Percentiles rank a stretch among this genome's conserved stretches.
These are phyloP conservation scores for Vinca major DNA, from an alignment of 305 asterid species.

Conservation along the genomic window DNA sequence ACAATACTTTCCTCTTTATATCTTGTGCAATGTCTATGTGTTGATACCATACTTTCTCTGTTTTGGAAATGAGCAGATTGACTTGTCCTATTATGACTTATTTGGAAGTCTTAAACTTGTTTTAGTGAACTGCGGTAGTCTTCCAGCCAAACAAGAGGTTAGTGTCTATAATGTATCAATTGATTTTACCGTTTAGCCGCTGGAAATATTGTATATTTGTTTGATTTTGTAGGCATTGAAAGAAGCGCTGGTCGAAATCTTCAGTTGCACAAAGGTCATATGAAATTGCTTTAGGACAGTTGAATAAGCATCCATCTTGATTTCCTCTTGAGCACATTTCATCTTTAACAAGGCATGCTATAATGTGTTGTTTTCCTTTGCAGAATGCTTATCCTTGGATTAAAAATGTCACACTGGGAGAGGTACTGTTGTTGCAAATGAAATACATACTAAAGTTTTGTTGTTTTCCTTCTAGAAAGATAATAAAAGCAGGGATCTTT, in stretches of 20 bases:
- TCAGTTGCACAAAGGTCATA: constrained; percentile 52
- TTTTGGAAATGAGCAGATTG: constrained; percentile 42
- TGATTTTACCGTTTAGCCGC: constrained; percentile 20
- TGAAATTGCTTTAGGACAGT: constrained; percentile 2
- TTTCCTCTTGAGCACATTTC: background rate
- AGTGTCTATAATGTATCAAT: background rate
- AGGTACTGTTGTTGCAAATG: constrained; percentile 32
- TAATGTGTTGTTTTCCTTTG: constrained; percentile 13
- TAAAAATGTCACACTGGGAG: constrained; percentile 30
- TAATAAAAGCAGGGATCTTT: background rate
- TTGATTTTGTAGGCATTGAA: constrained; percentile 38
- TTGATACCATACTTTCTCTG: background rate
- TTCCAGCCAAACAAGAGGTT: constrained; percentile 70
- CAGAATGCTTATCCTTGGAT: constrained; percentile 48
- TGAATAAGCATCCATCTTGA: background rate
- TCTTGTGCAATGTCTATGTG: background rate
- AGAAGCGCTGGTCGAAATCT: constrained; percentile 63
- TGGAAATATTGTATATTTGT: constrained; percentile 16
- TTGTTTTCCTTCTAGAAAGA: background rate
- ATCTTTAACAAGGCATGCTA: constrained; percentile 16
- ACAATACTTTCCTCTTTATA: background rate
- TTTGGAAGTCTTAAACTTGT: constrained; percentile 75
- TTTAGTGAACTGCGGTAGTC: constrained; percentile 44
- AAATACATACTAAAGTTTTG: background rate
- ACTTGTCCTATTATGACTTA: constrained; percentile 59